Evolutionary conservation across 1,284 basidiomycete species (phyloP).

Genomic region (Cystobasidium sp.): DNA sequence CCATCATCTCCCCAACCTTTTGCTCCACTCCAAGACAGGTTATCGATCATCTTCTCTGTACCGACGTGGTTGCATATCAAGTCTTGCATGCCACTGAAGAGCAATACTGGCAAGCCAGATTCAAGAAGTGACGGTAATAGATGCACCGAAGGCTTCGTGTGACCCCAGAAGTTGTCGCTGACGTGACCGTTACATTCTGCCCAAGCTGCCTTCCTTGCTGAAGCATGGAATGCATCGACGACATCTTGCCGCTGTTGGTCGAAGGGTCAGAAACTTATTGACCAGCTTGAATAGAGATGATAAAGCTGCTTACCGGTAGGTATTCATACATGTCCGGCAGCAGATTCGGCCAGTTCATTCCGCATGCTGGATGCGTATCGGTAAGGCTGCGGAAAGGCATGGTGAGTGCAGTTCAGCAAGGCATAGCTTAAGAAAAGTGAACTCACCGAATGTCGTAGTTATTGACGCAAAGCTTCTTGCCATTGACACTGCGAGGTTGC

Average conservation of each 20-base stretch:
- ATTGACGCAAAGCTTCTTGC: constrained; percentile 80
- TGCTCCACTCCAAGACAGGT: constrained; percentile 80
- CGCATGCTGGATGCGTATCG: constrained; percentile 85
- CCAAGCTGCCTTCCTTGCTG: constrained; percentile 73
- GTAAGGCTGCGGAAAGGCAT: constrained; percentile 60
- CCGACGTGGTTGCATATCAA: constrained; percentile 95
- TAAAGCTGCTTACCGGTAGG: constrained; percentile 73
- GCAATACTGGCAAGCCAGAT: constrained; percentile 65
- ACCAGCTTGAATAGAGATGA: not conserved
- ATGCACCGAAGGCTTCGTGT: constrained; percentile 72
- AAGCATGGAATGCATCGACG: constrained; percentile 79
- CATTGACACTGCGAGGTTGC: constrained; percentile 65
- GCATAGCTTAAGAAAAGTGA: not conserved
- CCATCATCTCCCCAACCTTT: constrained; percentile 54
- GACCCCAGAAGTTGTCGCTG: constrained; percentile 65
- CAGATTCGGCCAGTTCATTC: constrained; percentile 98
- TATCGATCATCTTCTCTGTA: constrained; percentile 80
- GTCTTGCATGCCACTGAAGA: constrained; percentile 95
- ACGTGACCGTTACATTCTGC: constrained; percentile 80
- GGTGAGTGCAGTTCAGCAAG: not conserved
- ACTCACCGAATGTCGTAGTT: constrained; percentile 83
- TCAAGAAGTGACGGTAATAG: constrained; percentile 79
- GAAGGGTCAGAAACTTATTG: not conserved
- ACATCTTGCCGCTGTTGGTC: constrained; percentile 73
- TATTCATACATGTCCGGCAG: constrained; percentile 76